Evolutionary conservation across 2,329 filamentous ascomycete species (phyloP).

Genomic region (Reticulascus tulasneorum): DNA sequence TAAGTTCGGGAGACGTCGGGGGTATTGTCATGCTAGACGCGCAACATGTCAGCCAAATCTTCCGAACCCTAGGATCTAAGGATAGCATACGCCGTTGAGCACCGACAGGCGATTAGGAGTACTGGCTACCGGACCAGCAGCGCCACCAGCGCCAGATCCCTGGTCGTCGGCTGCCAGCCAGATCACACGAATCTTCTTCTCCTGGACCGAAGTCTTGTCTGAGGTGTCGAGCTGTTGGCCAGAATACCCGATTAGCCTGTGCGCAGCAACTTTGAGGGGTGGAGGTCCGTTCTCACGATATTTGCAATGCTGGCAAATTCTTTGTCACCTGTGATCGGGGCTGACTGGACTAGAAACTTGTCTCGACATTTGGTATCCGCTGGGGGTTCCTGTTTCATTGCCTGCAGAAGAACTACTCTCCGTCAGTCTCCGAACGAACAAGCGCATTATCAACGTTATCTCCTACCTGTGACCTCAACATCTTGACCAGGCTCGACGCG

Average conservation of each 20-base stretch:
- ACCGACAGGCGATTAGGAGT: constrained; percentile 39
- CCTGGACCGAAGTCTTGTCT: constrained; percentile 74
- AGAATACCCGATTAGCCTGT: constrained; percentile 7
- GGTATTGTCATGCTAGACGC: constrained; percentile 31
- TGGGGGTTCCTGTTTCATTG: constrained; percentile 93
- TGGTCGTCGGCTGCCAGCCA: constrained; percentile 66
- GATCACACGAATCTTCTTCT: constrained; percentile 91
- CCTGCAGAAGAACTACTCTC: constrained; percentile 78
- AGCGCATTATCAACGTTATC: not conserved
- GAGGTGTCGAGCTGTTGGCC: constrained; percentile 68
- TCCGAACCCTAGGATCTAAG: constrained; percentile 1
- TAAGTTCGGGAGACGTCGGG: constrained; percentile 41
- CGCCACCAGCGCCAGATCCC: constrained; percentile 15
- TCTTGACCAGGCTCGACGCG: constrained; percentile 86
- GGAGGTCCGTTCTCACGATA: constrained; percentile 19
- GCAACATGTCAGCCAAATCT: not conserved
- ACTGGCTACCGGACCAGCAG: constrained; percentile 16
- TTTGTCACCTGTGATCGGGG: constrained; percentile 76
- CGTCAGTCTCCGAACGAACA: constrained; percentile 19
- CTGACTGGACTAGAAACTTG: constrained; percentile 96
- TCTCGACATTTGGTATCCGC: constrained; percentile 86
- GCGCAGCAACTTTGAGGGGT: not conserved
- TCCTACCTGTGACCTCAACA: constrained; percentile 87
- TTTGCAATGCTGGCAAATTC: constrained; percentile 72
- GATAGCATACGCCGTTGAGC: constrained; percentile 26